Conservation (phyloP, 768 basidiomycete species). For the Phanerodontia chrysosporium region DNA sequence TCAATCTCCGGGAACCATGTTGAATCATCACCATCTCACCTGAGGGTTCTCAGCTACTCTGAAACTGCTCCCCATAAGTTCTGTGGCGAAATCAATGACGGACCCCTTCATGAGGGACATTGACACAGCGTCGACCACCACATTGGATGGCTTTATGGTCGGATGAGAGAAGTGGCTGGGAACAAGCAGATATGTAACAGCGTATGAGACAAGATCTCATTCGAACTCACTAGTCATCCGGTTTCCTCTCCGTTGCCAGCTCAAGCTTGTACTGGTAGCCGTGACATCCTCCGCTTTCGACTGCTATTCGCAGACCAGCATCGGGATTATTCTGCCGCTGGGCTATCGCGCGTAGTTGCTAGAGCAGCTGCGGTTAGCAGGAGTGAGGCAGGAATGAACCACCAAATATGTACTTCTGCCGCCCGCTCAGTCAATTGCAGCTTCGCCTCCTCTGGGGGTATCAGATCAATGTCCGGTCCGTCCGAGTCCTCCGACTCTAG, state of each 20-base stretch:
- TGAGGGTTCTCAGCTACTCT: constrained; percentile 78
- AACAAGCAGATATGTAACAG: too few species aligned
- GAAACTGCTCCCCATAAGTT: constrained; percentile 93
- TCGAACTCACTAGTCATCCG: constrained; percentile 91
- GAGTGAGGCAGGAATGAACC: too few species aligned
- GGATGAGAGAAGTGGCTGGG: constrained; percentile 71
- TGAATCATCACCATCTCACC: too few species aligned
- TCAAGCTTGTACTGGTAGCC: constrained; percentile 96
- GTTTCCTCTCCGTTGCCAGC: constrained; percentile 53
- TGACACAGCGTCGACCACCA: constrained; percentile 85
- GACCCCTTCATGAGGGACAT: constrained; percentile 83
- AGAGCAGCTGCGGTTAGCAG: too few species aligned
- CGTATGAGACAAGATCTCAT: too few species aligned
- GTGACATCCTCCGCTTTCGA: constrained; percentile 95
- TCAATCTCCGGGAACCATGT: neutral
- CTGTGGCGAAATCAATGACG: constrained; percentile 87
- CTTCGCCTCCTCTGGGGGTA: constrained; percentile 48
- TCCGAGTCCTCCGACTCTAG: constrained; percentile 50
- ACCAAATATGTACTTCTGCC: constrained; percentile 65
- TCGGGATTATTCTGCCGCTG: constrained; percentile 55
- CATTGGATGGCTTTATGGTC: constrained; percentile 61
- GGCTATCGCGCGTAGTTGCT: constrained; percentile 80
- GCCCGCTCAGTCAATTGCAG: constrained; percentile 68
- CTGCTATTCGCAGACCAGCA: constrained; percentile 73
- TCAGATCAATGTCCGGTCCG: constrained; percentile 59